A percentile compares a stretch with the other conserved stretches of the same genome.
These are phyloP conservation scores for Tripterygium wilfordii DNA, from an alignment of 177 flowering plant genomes.

Conservation along the genomic window DNA sequence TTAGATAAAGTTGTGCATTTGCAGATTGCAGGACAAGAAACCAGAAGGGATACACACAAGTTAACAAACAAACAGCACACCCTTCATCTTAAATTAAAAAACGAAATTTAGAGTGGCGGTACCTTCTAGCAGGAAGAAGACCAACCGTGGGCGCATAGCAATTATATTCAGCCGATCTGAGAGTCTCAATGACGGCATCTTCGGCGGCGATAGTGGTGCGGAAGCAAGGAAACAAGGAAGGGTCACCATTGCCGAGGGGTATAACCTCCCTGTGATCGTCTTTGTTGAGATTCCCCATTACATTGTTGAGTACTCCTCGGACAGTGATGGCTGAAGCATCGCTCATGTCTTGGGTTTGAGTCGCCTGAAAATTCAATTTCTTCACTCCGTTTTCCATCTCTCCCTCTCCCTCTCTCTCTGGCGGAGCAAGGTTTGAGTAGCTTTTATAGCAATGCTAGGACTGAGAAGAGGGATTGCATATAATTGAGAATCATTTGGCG, in stretches of 20 bases:
- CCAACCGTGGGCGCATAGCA: constrained; percentile 42
- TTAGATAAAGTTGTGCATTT: background rate
- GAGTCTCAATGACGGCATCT: constrained; percentile 38
- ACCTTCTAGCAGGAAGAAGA: constrained; percentile 47
- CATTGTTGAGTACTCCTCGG: constrained; percentile 25
- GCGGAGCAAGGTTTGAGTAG: no score
- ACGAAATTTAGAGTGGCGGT: background rate
- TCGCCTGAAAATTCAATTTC: constrained; percentile 33
- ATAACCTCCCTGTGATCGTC: constrained; percentile 23
- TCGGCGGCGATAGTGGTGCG: constrained; percentile 38
- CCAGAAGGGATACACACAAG: background rate
- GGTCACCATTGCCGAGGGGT: constrained; percentile 65
- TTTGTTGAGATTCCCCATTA: constrained; percentile 19
- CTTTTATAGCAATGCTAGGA: no score
- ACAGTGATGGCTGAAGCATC: constrained; percentile 23
- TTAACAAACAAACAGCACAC: background rate
- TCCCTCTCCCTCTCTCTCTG: background rate
- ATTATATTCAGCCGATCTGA: constrained; percentile 42
- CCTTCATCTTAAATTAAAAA: no score
- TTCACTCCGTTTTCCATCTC: constrained; percentile 11
- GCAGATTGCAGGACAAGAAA: background rate
- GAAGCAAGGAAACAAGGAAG: constrained; percentile 47
- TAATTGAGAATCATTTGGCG: no score
- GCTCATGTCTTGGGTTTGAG: constrained; percentile 16
- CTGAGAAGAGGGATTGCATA: no score